Evolutionary conservation across 192 early-diverging fungal species (phyloP).

Genomic region (Allomyces macrogynus): DNA sequence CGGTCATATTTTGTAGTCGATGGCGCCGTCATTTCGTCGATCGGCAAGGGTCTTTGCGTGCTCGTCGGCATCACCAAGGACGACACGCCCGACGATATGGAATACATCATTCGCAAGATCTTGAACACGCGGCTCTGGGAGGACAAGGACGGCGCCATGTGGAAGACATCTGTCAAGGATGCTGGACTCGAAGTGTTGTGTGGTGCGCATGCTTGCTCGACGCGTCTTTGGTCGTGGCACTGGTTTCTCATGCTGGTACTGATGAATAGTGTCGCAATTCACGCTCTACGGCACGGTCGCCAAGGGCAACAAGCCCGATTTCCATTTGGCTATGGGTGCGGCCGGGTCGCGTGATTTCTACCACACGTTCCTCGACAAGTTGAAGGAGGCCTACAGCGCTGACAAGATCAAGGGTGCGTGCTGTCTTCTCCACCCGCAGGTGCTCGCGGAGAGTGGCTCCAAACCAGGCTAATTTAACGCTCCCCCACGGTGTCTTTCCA

Average conservation of each 20-base stretch:
- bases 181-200: constrained; percentile 52
- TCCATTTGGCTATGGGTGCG: constrained; percentile 71
- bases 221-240: background rate
- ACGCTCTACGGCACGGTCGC: constrained; percentile 64
- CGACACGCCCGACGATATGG: constrained; percentile 55
- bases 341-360: constrained; percentile 48
- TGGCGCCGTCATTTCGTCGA: constrained; percentile 48
- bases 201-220: constrained; percentile 19
- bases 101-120: constrained; percentile 69
- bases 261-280: constrained; percentile 64
- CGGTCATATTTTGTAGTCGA: constrained; percentile 33
- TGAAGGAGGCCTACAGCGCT: constrained; percentile 38
- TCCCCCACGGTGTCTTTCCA: too few relatives aligned
- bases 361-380: constrained; percentile 41
- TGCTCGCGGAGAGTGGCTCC: too few relatives aligned
- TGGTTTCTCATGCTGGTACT: background rate
- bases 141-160: constrained; percentile 40
- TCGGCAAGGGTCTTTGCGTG: constrained; percentile 58
- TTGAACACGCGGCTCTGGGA: constrained; percentile 56
- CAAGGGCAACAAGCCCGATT: constrained; percentile 82
- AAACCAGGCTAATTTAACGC: background rate
- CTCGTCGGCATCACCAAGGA: constrained; percentile 45
- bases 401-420: constrained; percentile 48
- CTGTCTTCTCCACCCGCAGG: too few relatives aligned
- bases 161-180: constrained; percentile 63